phyloP scores from a whole-genome alignment of 305 asterid genomes.

The Andrographis paniculata region DNA sequence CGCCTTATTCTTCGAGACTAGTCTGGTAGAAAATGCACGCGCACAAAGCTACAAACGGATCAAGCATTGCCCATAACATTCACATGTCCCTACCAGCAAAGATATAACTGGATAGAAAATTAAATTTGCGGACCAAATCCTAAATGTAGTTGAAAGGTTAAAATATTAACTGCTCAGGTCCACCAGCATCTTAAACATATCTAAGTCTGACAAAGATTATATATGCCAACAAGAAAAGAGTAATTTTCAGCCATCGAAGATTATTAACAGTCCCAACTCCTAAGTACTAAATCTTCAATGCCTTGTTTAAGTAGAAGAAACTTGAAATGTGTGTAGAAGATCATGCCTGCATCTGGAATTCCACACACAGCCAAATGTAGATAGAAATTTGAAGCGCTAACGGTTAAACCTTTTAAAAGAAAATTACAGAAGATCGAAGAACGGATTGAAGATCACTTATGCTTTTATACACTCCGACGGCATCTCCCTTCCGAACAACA shows the following conservation, averaged over 20 bases:
- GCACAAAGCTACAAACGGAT: not conserved
- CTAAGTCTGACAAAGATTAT: not conserved
- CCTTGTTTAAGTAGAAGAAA: not conserved
- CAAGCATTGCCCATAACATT: not conserved
- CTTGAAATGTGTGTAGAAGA: not conserved
- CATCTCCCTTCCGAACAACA: constrained; percentile 91
- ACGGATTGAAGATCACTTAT: constrained; percentile 74
- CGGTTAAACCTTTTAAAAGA: constrained; percentile 5
- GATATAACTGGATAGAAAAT: too few relatives aligned
- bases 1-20: too few relatives aligned
- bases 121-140: too few relatives aligned
- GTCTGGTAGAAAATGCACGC: too few relatives aligned
- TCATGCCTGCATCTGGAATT: not conserved
- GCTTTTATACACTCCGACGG: constrained; percentile 86
- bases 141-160: too few relatives aligned
- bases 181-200: not conserved
- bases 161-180: too few relatives aligned
- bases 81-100: constrained; percentile 1
- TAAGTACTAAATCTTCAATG: not conserved
- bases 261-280: not conserved
- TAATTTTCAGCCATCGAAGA: not conserved
- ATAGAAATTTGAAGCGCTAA: not conserved
- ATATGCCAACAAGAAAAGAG: constrained; percentile 1
- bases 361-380: not conserved
- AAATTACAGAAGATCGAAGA: constrained; percentile 62